Conservation (phyloP, 2,329 filamentous ascomycete species). For the Cladophialophora immunda region DNA sequence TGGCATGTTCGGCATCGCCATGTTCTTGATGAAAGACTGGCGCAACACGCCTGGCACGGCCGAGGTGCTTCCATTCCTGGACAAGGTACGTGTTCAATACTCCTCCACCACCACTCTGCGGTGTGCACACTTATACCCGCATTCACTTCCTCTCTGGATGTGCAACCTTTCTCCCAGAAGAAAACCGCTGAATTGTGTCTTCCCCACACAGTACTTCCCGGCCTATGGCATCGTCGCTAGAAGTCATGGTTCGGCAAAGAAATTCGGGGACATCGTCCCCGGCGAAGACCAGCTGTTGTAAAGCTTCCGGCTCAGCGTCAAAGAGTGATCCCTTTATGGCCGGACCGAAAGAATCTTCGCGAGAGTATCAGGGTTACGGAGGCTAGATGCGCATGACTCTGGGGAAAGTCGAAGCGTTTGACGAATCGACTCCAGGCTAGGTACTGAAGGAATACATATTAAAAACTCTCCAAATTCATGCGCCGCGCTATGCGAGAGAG, state of each 20-base stretch:
- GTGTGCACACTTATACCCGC: not conserved
- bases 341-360: too few species aligned
- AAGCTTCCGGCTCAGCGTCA: not conserved
- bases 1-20: constrained; percentile 68
- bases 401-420: not conserved
- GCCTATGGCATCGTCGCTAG: constrained; percentile 71
- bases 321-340: too few species aligned
- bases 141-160: not conserved
- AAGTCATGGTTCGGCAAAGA: constrained; percentile 67
- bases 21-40: constrained; percentile 78
- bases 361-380: too few species aligned
- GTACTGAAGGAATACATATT: not conserved
- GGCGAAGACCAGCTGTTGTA: constrained; percentile 55
- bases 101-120: not conserved
- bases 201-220: constrained; percentile 60
- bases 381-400: not conserved
- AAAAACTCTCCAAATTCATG: not conserved
- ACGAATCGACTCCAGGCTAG: not conserved
- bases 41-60: constrained; percentile 62
- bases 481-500: constrained; percentile 8
- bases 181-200: not conserved
- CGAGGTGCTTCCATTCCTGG: constrained; percentile 70
- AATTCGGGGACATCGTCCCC: constrained; percentile 66
- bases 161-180: not conserved
- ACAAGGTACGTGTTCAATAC: constrained; percentile 52